Conservation (phyloP, 1,284 basidiomycete genomes). For the Apiotrichum gamsii region DNA sequence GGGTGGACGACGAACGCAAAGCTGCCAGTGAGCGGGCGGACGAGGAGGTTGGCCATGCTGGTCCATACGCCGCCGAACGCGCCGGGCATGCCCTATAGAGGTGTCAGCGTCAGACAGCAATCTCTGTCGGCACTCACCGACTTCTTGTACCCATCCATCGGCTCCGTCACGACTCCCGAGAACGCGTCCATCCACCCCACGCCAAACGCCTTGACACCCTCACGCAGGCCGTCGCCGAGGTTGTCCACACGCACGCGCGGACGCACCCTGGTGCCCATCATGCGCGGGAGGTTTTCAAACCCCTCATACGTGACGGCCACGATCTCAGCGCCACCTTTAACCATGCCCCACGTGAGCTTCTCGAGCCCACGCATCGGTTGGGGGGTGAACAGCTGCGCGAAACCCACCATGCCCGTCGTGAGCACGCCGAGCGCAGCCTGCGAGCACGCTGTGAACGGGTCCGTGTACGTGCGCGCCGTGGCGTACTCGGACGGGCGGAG, state of each 20-base stretch:
- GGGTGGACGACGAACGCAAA: constrained; percentile 3
- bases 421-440: constrained; percentile 53
- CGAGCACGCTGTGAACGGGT: constrained; percentile 33
- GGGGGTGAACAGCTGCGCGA: constrained; percentile 47
- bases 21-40: constrained; percentile 48
- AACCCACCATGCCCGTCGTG: constrained; percentile 47
- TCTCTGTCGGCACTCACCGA: no score
- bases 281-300: constrained; percentile 50
- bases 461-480: neutral
- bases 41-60: constrained; percentile 47
- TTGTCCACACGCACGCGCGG: constrained; percentile 48
- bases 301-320: constrained; percentile 51
- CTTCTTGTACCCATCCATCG: constrained; percentile 43
- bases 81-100: no score
- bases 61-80: no score
- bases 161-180: constrained; percentile 53
- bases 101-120: constrained; percentile 1
- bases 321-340: constrained; percentile 45
- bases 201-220: constrained; percentile 48
- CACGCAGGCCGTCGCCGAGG: constrained; percentile 50
- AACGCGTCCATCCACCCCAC: constrained; percentile 54
- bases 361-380: neutral
- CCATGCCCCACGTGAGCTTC: constrained; percentile 36
- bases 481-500: constrained; percentile 54
- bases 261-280: constrained; percentile 51